Evolutionary conservation across 176 grass and related monocot species (phyloP).

Genomic region (Juncus inflexus): DNA sequence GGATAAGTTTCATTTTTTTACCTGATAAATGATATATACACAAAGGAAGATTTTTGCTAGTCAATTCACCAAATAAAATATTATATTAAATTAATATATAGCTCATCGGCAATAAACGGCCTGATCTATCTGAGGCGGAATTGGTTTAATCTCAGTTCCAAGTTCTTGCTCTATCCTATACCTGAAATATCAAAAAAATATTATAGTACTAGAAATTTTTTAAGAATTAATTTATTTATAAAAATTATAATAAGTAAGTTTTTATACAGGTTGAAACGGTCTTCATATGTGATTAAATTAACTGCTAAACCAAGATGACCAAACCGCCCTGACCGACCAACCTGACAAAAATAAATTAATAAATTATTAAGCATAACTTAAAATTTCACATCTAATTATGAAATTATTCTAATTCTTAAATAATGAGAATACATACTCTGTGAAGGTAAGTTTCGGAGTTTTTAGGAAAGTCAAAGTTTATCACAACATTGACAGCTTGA

Average conservation of each 20-base stretch:
- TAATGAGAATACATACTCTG: slow-evolving; percentile 50
- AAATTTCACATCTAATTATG: neutral
- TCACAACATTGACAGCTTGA: slow-evolving; percentile 99
- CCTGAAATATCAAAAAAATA: slow-evolving; percentile 27
- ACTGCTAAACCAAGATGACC: slow-evolving; percentile 85
- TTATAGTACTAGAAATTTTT: slow-evolving; percentile 1
- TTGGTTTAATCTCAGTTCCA: slow-evolving; percentile 90
- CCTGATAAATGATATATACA: slow-evolving; percentile 70
- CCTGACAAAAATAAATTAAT: slow-evolving; percentile 41
- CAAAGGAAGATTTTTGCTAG: slow-evolving; percentile 30
- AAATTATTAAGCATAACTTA: slow-evolving; percentile 11
- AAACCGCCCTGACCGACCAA: slow-evolving; percentile 91
- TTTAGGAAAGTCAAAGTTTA: slow-evolving; percentile 96
- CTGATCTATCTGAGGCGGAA: slow-evolving; percentile 83
- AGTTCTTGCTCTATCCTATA: slow-evolving; percentile 91
- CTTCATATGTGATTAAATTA: slow-evolving; percentile 92
- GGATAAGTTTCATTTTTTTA: slow-evolving; percentile 25
- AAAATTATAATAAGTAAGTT: neutral
- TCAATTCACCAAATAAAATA: slow-evolving; percentile 40
- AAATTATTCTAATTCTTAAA: slow-evolving; percentile 5
- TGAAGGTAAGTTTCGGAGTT: slow-evolving; percentile 90
- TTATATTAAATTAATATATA: slow-evolving; percentile 2
- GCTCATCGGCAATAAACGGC: slow-evolving; percentile 71
- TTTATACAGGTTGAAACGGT: slow-evolving; percentile 88
- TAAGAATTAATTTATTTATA: neutral